A percentile compares a stretch with the other conserved stretches of the same genome.
These are phyloP conservation scores for Suhomyces taliae DNA, from an alignment of 1,139 yeast species.

Conservation along the genomic window DNA sequence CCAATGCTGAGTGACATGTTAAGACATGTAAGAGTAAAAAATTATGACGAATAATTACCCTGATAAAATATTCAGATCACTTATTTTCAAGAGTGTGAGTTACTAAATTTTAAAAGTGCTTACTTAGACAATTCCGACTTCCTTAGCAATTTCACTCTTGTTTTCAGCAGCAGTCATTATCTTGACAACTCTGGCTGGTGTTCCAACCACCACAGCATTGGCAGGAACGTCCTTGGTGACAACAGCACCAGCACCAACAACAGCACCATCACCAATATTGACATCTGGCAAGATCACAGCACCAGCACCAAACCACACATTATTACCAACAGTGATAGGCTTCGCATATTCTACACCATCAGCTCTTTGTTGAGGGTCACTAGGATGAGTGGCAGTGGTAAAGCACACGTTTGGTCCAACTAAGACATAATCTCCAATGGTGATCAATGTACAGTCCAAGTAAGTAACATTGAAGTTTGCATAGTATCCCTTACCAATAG, in stretches of 20 bases:
- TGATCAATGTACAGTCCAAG: conserved; percentile 60
- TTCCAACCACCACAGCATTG: conserved; percentile 56
- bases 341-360: conserved; percentile 51
- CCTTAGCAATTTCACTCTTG: conserved; percentile 8
- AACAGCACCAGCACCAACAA: conserved; percentile 67
- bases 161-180: conserved; percentile 13
- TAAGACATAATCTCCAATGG: conserved; percentile 60
- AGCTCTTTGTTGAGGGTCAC: conserved; percentile 48
- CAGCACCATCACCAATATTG: conserved; percentile 60
- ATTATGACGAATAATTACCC: no score
- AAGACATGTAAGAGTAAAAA: no score
- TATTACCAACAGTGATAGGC: conserved; percentile 59
- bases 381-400: conserved; percentile 64
- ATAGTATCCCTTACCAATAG: conserved; percentile 51
- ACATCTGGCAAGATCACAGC: conserved; percentile 63
- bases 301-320: conserved; percentile 67
- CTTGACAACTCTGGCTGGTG: conserved; percentile 55
- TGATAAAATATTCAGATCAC: no score
- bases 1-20: no score
- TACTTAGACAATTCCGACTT: conserved; percentile 7
- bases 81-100: no score
- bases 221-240: conserved; percentile 58
- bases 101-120: background rate
- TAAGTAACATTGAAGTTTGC: conserved; percentile 55
- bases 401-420: conserved; percentile 65